A percentile compares a stretch with the other conserved stretches of the same genome.
phyloP scores from a whole-genome alignment of 768 basidiomycete genomes.

The Epithele typhae region DNA sequence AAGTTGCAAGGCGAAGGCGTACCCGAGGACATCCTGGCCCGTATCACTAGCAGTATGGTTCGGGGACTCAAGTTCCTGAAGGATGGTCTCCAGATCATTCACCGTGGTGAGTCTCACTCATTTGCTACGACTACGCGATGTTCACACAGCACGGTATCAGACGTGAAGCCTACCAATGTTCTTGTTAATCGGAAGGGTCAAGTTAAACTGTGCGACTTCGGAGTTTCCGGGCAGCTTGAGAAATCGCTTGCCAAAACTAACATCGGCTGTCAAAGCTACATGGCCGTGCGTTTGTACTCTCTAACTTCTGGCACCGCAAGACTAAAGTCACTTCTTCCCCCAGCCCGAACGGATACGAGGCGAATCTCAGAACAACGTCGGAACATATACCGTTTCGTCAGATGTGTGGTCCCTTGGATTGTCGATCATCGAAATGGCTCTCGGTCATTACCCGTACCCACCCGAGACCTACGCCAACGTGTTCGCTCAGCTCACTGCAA shows the following conservation, averaged over 20 bases:
- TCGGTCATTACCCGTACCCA: slow-evolving; percentile 92
- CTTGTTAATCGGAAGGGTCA: slow-evolving; percentile 85
- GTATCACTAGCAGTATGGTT: slow-evolving; percentile 80
- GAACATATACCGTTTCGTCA: slow-evolving; percentile 93
- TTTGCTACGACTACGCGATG: too few species aligned
- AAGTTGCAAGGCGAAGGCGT: slow-evolving; percentile 54
- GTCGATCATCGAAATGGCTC: slow-evolving; percentile 88
- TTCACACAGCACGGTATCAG: slow-evolving; percentile 37
- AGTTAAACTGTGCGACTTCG: slow-evolving; percentile 96
- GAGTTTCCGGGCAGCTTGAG: slow-evolving; percentile 97
- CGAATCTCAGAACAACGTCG: slow-evolving; percentile 79
- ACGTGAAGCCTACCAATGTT: slow-evolving; percentile 94
- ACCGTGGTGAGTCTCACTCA: slow-evolving; percentile 52
- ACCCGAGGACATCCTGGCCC: slow-evolving; percentile 74
- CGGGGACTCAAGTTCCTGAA: slow-evolving; percentile 92
- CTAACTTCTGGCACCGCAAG: too few species aligned
- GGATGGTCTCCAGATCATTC: slow-evolving; percentile 87
- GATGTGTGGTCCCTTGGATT: slow-evolving; percentile 98
- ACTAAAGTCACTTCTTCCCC: too few species aligned
- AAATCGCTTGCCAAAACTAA: slow-evolving; percentile 96
- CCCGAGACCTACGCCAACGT: slow-evolving; percentile 97
- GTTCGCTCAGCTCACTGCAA: slow-evolving; percentile 94
- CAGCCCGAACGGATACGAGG: slow-evolving; percentile 96
- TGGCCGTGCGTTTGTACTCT: slow-evolving; percentile 95
- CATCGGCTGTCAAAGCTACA: slow-evolving; percentile 97